Percentiles rank a stretch among this genome's conserved stretches.
Conservation (phyloP, 768 basidiomycete genomes). For the Russula brevipes region DNA sequence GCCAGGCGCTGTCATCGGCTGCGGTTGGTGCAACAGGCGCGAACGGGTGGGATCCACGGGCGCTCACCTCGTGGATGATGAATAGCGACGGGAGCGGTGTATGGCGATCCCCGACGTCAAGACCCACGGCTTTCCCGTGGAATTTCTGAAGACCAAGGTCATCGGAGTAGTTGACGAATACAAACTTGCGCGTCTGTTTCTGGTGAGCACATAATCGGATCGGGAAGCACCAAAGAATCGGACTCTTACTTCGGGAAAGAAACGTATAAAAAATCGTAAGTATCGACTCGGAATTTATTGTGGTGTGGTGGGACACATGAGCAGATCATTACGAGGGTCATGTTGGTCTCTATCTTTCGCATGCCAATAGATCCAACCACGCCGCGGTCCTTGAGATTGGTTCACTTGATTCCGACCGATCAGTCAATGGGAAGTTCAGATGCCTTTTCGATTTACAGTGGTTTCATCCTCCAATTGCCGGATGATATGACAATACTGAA, state of each 20-base stretch:
- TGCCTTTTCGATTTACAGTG: background rate
- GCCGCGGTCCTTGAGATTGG: background rate
- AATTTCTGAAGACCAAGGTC: slow-evolving; percentile 15
- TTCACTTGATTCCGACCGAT: background rate
- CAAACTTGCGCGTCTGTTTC: slow-evolving; percentile 26
- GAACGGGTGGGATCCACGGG: slow-evolving; percentile 33
- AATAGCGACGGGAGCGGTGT: slow-evolving; percentile 35
- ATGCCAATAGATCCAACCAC: background rate
- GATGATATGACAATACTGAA: background rate
- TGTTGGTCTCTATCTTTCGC: background rate
- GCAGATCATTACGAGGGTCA: background rate
- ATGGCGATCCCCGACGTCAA: slow-evolving; percentile 31
- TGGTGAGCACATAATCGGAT: background rate
- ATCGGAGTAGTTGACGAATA: slow-evolving; percentile 33
- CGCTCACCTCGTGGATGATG: slow-evolving; percentile 36
- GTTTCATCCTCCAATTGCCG: rapidly evolving
- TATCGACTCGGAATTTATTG: slow-evolving; percentile 17
- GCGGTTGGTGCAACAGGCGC: slow-evolving; percentile 21
- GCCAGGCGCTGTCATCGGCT: slow-evolving; percentile 16
- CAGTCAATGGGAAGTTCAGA: background rate
- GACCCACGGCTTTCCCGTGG: slow-evolving; percentile 35
- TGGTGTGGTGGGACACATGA: slow-evolving; percentile 19
- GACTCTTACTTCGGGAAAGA: slow-evolving; percentile 28
- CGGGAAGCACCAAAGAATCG: background rate
- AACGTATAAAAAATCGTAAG: slow-evolving; percentile 30